Base-by-base conservation (phyloP, 2,329 filamentous ascomycete species). In the Pseudogymnoascus sp. region DNA sequence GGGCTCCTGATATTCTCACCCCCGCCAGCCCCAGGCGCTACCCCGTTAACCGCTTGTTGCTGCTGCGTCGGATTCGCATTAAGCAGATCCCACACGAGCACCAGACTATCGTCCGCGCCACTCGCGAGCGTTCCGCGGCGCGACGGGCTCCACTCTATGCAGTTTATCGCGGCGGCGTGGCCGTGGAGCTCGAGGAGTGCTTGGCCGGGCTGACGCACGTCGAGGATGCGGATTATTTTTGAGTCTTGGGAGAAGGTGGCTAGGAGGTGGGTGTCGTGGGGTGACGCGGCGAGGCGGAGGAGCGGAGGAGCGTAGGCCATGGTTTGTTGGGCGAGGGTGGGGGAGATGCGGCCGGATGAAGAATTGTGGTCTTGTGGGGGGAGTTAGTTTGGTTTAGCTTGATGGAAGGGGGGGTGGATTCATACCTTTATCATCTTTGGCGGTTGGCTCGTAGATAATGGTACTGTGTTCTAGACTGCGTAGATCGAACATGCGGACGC, bases 241-340 rank as follows among this genome's bases (percentile, higher is more conserved):
- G 91, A 96, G 73, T 97, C 94, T 71, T 92, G 88, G 16, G 94
- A 93, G 74, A 99, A 97, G 0, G 94, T 99, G n/a, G 93, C 93
- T 37, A 99, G 84, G 35, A 99, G 85, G 73, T 99, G 92, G 6
- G 91, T 89, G 74, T 99, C 94, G 71, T 97, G 93, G 1, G 94
- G 94, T 0, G 93, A 97, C 11, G 93, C 94, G 45, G 91, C 90
- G 31, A 96, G 80, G 62, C 91, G 85, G 63, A 96, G 79, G 39
- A 96, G 79, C 0, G 91, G 91, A 3, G 89, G 89, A 16, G 89
- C 87, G 73, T 88, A 88, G 59, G 80, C 82, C 81, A 92, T 88
- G 59, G 89, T 90, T 73, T 92, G 89, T 68, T 92, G 85, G 63
- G 86, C 86, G 66, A 91, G 80, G 31, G 90, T 87, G 49, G 92